Conservation (phyloP, 257 asterid genomes). For the Solanum megistacrolobum region DNA sequence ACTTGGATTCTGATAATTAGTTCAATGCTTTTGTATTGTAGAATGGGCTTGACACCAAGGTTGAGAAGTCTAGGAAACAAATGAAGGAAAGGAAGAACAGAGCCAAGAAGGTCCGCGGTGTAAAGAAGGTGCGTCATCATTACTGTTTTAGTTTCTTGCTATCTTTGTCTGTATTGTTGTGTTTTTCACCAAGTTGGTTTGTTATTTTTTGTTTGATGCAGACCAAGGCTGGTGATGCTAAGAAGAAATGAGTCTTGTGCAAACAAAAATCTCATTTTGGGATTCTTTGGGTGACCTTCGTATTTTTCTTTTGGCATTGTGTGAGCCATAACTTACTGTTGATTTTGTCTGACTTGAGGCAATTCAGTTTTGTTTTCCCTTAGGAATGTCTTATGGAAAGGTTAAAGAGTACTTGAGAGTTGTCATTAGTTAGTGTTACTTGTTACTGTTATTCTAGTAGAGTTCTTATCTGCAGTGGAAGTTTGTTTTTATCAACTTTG, state of each 20-base stretch:
- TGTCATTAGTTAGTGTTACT: neutral
- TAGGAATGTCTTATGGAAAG: neutral
- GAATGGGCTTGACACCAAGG: slow-evolving; percentile 9
- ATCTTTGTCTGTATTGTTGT: neutral
- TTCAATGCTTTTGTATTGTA: neutral
- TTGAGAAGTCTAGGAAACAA: slow-evolving; percentile 10
- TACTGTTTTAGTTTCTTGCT: neutral
- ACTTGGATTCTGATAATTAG: neutral
- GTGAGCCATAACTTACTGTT: neutral
- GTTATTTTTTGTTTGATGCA: neutral
- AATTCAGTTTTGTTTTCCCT: neutral
- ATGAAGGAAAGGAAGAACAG: slow-evolving; percentile 9
- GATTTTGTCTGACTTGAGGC: neutral
- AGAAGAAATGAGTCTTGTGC: slow-evolving; percentile 1
- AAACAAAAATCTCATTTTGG: neutral
- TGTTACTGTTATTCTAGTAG: neutral
- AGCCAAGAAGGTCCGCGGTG: slow-evolving; percentile 6
- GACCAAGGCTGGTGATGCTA: slow-evolving; percentile 17
- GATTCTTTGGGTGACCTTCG: neutral
- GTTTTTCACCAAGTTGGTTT: neutral
- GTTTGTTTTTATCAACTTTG: neutral
- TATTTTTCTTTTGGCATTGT: neutral
- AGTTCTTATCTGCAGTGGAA: neutral
- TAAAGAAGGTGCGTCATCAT: neutral
- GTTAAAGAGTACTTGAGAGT: neutral